Conservation (phyloP, 345 rosid species). For the Odontarrhena argentea region DNA sequence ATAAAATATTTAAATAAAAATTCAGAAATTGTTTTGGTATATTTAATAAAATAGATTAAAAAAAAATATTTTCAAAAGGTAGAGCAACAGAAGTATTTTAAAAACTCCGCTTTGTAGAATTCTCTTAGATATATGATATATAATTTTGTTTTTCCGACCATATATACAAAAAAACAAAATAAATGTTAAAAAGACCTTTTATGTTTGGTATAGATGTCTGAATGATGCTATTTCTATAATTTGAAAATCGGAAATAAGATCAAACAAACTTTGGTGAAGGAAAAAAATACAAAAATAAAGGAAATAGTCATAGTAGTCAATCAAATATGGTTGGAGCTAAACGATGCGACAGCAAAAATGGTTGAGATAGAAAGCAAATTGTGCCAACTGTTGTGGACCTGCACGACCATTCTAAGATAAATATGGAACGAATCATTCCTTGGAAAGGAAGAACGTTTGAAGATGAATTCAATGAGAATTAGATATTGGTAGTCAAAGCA, state of each 20-base stretch:
- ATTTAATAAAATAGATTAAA: no score
- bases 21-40: no score
- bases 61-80: no score
- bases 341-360: conserved; percentile 31
- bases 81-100: no score
- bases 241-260: neutral
- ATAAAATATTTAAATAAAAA: no score
- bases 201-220: no score
- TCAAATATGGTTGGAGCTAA: conserved; percentile 35
- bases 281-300: neutral
- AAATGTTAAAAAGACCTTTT: no score
- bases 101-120: no score
- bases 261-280: neutral
- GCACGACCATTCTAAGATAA: conserved; percentile 10
- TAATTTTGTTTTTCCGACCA: no score
- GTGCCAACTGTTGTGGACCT: conserved; percentile 39
- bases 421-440: conserved; percentile 20
- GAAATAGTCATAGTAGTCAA: conserved; percentile 12
- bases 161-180: no score
- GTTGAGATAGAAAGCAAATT: conserved; percentile 12
- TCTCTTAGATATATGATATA: no score
- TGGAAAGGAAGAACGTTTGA: conserved; percentile 20
- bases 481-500: conserved; percentile 31
- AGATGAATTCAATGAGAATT: conserved; percentile 29
- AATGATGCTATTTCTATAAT: no score